A percentile compares a stretch with the other conserved stretches of the same genome.
phyloP scores from a whole-genome alignment of 331 rosid genomes.

The Dryas integrifolia region DNA sequence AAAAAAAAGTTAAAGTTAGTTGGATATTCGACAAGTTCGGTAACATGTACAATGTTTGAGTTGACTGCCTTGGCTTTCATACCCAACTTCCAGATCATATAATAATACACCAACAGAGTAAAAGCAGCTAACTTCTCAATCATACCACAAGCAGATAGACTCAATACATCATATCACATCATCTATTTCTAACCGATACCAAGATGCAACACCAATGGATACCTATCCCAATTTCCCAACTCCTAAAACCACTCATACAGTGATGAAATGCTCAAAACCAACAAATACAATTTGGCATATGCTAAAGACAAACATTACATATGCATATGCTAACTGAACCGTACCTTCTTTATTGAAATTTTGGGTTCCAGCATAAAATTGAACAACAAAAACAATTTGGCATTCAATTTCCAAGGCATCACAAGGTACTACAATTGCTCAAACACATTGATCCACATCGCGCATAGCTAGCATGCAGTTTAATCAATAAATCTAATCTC shows the following conservation, averaged over 20 bases:
- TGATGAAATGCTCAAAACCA: background rate
- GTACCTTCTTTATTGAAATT: background rate
- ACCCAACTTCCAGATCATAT: too few species aligned
- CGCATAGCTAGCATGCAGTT: too few species aligned
- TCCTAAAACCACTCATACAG: background rate
- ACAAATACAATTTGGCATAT: too few species aligned
- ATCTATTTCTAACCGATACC: too few species aligned
- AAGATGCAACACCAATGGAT: background rate
- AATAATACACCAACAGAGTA: too few species aligned
- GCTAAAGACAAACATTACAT: background rate
- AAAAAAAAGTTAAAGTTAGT: background rate
- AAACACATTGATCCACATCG: background rate
- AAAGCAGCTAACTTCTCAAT: too few species aligned
- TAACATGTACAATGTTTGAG: background rate
- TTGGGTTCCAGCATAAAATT: background rate
- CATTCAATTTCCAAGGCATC: background rate
- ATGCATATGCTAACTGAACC: too few species aligned
- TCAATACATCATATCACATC: too few species aligned
- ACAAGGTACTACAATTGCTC: background rate
- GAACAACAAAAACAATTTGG: background rate
- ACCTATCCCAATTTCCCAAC: background rate
- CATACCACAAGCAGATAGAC: background rate
- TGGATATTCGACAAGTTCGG: background rate
- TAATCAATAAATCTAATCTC: too few species aligned
- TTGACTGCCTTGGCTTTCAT: background rate